Evolutionary conservation across 192 early-diverging fungal species (phyloP).

Genomic region (Oehlia diaphana): DNA sequence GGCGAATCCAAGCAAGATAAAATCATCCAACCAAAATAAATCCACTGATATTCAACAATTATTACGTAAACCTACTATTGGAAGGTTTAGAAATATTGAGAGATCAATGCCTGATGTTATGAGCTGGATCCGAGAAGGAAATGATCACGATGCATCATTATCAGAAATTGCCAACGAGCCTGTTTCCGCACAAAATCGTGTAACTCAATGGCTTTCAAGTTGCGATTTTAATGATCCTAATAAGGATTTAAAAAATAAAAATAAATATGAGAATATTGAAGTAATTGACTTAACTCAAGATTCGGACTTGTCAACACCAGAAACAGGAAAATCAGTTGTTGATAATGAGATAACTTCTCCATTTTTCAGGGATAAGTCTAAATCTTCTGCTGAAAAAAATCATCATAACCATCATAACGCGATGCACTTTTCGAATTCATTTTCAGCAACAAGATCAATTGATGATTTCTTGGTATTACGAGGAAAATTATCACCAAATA

Average conservation of each 20-base stretch:
- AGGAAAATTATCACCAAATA: conserved; percentile 1
- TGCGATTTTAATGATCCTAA: too few relatives aligned
- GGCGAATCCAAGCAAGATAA: not conserved
- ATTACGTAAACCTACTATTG: not conserved
- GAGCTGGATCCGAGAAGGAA: not conserved
- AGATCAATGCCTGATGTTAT: not conserved
- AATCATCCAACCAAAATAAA: not conserved
- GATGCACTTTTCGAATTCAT: not conserved
- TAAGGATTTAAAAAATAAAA: not conserved
- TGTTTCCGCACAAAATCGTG: not conserved
- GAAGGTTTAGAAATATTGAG: not conserved
- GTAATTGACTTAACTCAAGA: not conserved
- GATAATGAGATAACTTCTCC: not conserved
- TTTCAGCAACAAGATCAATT: conserved; percentile 23
- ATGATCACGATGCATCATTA: not conserved
- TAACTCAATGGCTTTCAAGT: not conserved
- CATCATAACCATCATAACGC: not conserved
- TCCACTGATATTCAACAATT: not conserved
- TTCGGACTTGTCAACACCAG: not conserved
- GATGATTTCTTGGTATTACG: conserved; percentile 16
- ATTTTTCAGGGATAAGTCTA: not conserved
- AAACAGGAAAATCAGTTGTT: not conserved
- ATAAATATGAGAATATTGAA: not conserved
- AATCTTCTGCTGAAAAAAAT: not conserved
- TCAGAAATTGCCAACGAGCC: not conserved